Base-by-base conservation (phyloP, 2,329 filamentous ascomycete genomes). In the Ophiobolus disseminans region DNA sequence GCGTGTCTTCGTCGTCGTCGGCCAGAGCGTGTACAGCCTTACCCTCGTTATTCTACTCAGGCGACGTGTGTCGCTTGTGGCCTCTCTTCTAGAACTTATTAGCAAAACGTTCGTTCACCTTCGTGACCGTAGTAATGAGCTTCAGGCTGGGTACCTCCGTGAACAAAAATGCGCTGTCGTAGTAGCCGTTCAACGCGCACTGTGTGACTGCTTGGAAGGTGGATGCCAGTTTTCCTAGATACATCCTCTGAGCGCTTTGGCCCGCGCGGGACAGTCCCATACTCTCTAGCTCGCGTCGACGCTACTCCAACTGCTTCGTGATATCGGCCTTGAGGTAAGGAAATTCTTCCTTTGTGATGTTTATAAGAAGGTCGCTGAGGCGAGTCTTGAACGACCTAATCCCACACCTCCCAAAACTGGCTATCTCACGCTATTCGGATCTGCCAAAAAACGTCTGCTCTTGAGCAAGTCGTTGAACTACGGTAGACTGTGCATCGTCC, bases 341-440 rank as follows among this genome's bases (percentile, higher is more conserved):
- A 51, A 81, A 81, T 47, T 78, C 75, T 3, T 69, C 68, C n/a
- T 73, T 73, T 2, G 78, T 73, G 43, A 78, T 72, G 4, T 63
- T 58, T 2, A 69, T 70, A 1, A 81, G 69, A 0, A 79, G 63
- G 6, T 75, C 73, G 17, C 74, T 69, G 4, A 82, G 65, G 3
- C 74, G 72, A 4, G 44, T 48, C 14, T 70, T 69, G 23, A 82
- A 55, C 0, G 77, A 62, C 0, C 62, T 54, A 22, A 81, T 70
- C 2, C 79, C 79, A 17, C 75, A 49, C 14, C 34, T 39, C 10
- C 30, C 28, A 3, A 35, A 28, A 13, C 2, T 5, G 6, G 30
- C 19, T 14, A 45, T 31, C 14, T 40, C 14, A 13, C 28, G 26
- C 53, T 50, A 56, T 3, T 14, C 22, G 16, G 40, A 53, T 4